These are phyloP conservation scores for Arctium minus DNA, from an alignment of 129 eudicot genomes.

Conservation along the genomic window DNA sequence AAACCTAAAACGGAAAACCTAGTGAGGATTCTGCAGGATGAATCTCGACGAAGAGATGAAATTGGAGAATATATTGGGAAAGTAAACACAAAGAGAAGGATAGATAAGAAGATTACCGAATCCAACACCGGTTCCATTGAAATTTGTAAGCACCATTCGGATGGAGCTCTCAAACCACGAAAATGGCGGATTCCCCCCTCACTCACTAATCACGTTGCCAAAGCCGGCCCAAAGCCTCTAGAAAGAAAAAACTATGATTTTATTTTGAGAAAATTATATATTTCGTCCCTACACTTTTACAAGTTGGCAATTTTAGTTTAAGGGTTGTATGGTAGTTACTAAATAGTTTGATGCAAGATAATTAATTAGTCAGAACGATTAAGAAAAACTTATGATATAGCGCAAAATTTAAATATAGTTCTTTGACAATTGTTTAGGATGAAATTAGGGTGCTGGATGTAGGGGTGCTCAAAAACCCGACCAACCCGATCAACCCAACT, in stretches of 20 bases:
- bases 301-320: background rate
- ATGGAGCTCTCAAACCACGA: background rate
- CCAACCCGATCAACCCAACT: no score
- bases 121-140: slow-evolving; percentile 71
- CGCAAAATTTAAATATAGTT: no score
- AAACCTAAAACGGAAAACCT: slow-evolving; percentile 40
- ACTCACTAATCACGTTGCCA: background rate
- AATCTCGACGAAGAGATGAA: background rate
- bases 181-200: slow-evolving; percentile 4
- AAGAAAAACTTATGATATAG: no score
- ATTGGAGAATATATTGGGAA: background rate
- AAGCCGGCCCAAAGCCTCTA: background rate
- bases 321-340: background rate
- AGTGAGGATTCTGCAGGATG: background rate
- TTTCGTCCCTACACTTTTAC: background rate
- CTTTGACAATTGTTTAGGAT: no score
- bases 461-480: no score
- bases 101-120: slow-evolving; percentile 37
- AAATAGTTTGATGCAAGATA: no score
- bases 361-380: no score
- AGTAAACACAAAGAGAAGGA: background rate
- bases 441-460: no score
- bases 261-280: background rate
- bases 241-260: background rate
- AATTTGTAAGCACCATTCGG: slow-evolving; percentile 61